Evolutionary conservation across 371 early-diverging fungal genomes (phyloP), one percentile per base, ranked within the genome.

Genomic region (Mucor piriformis): DNA sequence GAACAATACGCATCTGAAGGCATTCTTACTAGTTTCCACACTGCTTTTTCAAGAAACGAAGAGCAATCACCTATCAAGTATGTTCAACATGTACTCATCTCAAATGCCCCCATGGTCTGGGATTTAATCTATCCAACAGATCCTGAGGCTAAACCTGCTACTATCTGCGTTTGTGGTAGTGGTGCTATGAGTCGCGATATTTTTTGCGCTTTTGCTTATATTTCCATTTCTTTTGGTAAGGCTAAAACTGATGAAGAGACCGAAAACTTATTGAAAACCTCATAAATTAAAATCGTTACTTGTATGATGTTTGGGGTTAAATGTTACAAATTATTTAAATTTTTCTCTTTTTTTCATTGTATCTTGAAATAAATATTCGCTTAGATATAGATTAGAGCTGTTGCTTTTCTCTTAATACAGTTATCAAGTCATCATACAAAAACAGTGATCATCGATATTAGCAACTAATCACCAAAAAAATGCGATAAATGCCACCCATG

Each of bases 21-120:
- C 1, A 57, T 72, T n/a, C 67, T 96, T 0, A 57, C 59, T 23
- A 55, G 61, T 27, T 70, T 92, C 33, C 80, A 79, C 64, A 75
- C 85, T 0, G 95, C 96, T 0, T 92, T 87, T 64, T 96, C 96
- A 4, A 51, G 80, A 32, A 64, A 56, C 40, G 43, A 42, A 0
- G 67, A 66, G 4, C 38, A 63, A 10, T 71, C 75, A 6, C 61
- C 76, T 20, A 50, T 57, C 35, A 69, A 64, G 37, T 80, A 80
- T 38, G 77, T 77, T 2, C 81, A 80, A 54, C 81, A 80, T 49
- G 67, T 72, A 29, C 32, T 80, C 8, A 61, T 73, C 23, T 67
- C 72, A 2, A 65, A 81, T 37, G 76, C 77, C 10, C 46, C 60
- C 13, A 43, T 59, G 12, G 48, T 77, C 0, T 80, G 77, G 74